Base-by-base conservation (phyloP, 2,329 filamentous ascomycete genomes). In the Leptosphaerulina australis region DNA sequence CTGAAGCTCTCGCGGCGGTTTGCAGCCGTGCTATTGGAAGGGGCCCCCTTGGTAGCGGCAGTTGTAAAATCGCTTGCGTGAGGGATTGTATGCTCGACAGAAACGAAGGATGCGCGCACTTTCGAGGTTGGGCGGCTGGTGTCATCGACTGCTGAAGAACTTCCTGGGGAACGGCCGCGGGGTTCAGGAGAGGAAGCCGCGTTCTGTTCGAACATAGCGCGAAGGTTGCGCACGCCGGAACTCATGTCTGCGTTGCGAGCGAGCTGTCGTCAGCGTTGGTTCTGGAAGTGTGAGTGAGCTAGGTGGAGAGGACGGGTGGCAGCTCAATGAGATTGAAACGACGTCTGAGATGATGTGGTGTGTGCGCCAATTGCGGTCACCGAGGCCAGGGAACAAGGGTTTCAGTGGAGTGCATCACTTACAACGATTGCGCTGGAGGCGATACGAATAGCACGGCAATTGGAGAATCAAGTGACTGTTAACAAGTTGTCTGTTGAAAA, bases 131-230 rank as follows among this genome's bases (percentile, higher is more conserved):
- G 73, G 44, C 70, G 70, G 58, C 60, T 67, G 47, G 53, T 52
- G 52, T 58, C 55, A 55, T 68, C 67, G 51, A 63, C 54, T 41
- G 64, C 49, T 45, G 58, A 59, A 46, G 64, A 65, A 59, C 67
- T 72, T 56, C 67, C 68, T 53, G 72, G 74, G 35, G 76, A 78
- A 54, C 76, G 73, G 45, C 76, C 76, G 60, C 76, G 75, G 58
- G 72, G 66, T 56, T 76, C 71, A 64, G 74, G 70, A 62, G 71
- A 69, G 31, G 71, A 62, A 44, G 67, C 59, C 40, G 48, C 48
- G 48, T 58, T 63, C 46, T 70, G 66, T 68, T 80, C 77, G 66
- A 79, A 80, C 69, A 79, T 74, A 49, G 77, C 77, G 63, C 77
- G 71, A 49, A 80, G 70, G 61, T 77, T 77, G 59, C 76, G 72